Evolutionary conservation across 108 stramenopile species (phyloP), one percentile per base, ranked within the genome.

Genomic region (Pseudonitzschia delicatissima): DNA sequence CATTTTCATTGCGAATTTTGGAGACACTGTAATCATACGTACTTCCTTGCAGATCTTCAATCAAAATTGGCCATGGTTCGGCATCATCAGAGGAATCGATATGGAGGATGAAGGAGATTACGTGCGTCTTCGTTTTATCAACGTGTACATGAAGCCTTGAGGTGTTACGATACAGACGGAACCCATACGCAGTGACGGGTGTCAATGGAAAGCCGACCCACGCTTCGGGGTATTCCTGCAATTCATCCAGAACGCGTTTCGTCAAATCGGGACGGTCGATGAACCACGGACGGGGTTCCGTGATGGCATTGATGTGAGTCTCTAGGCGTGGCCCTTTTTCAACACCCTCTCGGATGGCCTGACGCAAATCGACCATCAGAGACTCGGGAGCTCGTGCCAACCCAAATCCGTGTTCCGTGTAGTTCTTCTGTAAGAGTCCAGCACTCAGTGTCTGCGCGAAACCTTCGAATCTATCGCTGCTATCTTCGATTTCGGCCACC

Each of bases 41-140:
- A 64, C 64, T 59, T 36, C 72, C 72, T 29, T 73, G 57, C 15
- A 55, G 48, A 49, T 73, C 72, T 37, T 73, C 72, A 59, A 73
- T 66, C 12, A 83, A 68, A 63, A 83, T 78, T 4, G 85, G 86
- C 92, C 88, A 93, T 18, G 83, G 83, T 62, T 86, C 80, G 4
- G 81, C 81, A 64, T 89, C 85, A 9, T 84, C 88, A 7, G 73
- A 77, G 17, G 76, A 78, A 33, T 87, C 94, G 39, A 95, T 85
- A 52, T 95, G 91, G 9, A 87, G 73, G 58, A 95, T 95, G 28
- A 77, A 84, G n/a, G 77, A 76, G 11, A 95, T 84, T 26, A 93
- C 75, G 65, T 95, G 94, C 17, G 90, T 92, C 32, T 31, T 45
- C 17, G 84, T 48, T 51, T 85, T 87, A 67, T 95, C 94, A 13